phyloP scores from a whole-genome alignment of 768 basidiomycete species.

The Lactifluus subvellereus region DNA sequence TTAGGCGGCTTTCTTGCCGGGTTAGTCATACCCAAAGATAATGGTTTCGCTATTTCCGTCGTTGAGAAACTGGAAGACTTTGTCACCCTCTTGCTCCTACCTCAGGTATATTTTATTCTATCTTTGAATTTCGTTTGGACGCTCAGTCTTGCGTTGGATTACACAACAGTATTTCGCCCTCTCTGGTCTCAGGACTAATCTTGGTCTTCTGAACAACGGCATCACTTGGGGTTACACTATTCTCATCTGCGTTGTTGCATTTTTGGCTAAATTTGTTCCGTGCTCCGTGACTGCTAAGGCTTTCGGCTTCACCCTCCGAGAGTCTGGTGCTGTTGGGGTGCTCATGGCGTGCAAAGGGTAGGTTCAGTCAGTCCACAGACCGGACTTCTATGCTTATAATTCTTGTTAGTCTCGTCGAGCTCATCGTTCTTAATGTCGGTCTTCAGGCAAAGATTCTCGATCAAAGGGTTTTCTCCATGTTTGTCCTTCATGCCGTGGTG shows the following conservation, averaged over 20 bases:
- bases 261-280: slow-evolving; percentile 71
- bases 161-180: slow-evolving; percentile 63
- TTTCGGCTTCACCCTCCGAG: slow-evolving; percentile 66
- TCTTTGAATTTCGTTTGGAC: background rate
- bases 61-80: slow-evolving; percentile 87
- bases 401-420: slow-evolving; percentile 58
- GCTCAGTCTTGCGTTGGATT: slow-evolving; percentile 22
- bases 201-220: slow-evolving; percentile 70
- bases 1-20: slow-evolving; percentile 78
- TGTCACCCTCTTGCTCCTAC: slow-evolving; percentile 68
- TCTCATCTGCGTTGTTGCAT: slow-evolving; percentile 68
- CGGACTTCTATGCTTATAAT: background rate
- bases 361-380: slow-evolving; percentile 24
- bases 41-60: slow-evolving; percentile 72
- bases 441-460: slow-evolving; percentile 59
- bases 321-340: slow-evolving; percentile 75
- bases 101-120: slow-evolving; percentile 49
- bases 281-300: slow-evolving; percentile 55
- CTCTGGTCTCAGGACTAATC: slow-evolving; percentile 75
- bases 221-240: slow-evolving; percentile 78
- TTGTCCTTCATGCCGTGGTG: slow-evolving; percentile 72
- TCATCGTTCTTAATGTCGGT: slow-evolving; percentile 90
- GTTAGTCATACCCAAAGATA: slow-evolving; percentile 75
- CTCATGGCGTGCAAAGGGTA: slow-evolving; percentile 91
- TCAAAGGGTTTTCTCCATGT: slow-evolving; percentile 77